phyloP scores from a whole-genome alignment of 352 stramenopile genomes.

The Pythium periplocum region DNA sequence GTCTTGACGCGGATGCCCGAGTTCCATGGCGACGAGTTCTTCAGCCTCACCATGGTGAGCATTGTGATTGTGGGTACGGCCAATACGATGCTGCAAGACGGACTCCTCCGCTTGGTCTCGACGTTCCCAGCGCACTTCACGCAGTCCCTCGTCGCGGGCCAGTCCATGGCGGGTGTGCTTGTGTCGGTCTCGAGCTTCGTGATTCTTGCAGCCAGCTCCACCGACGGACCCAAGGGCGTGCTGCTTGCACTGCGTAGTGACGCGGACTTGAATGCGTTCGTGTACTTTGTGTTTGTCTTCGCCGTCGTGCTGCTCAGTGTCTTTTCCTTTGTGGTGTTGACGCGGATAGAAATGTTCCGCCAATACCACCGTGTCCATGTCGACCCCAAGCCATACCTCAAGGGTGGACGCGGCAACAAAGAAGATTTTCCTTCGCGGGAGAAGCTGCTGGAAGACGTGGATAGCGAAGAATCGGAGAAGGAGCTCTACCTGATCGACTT shows the following conservation, averaged over 20 bases:
- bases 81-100: constrained; percentile 78
- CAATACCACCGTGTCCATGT: constrained; percentile 36
- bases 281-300: constrained; percentile 79
- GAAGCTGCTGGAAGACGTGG: constrained; percentile 9
- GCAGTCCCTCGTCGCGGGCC: constrained; percentile 69
- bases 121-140: constrained; percentile 76
- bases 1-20: constrained; percentile 68
- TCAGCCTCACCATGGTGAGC: constrained; percentile 67
- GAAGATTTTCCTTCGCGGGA: constrained; percentile 6
- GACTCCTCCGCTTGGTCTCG: constrained; percentile 63
- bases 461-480: constrained; percentile 1
- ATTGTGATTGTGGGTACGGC: constrained; percentile 65
- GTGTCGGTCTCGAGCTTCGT: constrained; percentile 71
- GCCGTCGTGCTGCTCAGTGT: constrained; percentile 51
- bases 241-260: constrained; percentile 23
- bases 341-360: constrained; percentile 55
- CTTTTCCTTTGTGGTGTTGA: constrained; percentile 51
- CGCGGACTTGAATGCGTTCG: constrained; percentile 58
- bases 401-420: not conserved
- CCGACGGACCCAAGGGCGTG: constrained; percentile 1
- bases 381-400: constrained; percentile 16
- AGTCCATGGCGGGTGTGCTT: constrained; percentile 65
- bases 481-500: constrained; percentile 46
- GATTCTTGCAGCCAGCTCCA: constrained; percentile 43
- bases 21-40: constrained; percentile 63